phyloP scores from a whole-genome alignment of 768 basidiomycete genomes.

The Galerina marginata region DNA sequence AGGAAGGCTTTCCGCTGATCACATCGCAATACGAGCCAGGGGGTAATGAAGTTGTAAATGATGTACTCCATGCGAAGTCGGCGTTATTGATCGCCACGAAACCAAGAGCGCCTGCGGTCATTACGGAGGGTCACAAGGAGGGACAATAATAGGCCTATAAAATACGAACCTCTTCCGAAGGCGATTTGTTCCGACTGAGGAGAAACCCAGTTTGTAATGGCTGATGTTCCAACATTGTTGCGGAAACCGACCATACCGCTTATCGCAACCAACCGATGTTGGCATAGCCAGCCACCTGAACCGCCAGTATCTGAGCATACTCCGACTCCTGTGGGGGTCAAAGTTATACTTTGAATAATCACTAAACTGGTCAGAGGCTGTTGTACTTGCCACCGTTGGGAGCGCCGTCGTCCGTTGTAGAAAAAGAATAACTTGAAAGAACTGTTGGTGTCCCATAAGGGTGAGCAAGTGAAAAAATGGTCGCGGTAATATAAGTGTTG shows the following conservation, averaged over 20 bases:
- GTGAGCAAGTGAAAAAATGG: constrained; percentile 69
- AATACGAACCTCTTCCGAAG: constrained; percentile 59
- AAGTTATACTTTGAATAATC: background rate
- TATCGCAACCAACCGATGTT: constrained; percentile 64
- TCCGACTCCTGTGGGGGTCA: constrained; percentile 40
- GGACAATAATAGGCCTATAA: background rate
- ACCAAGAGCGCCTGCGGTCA: constrained; percentile 50
- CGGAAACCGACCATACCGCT: constrained; percentile 70
- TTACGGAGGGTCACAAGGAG: background rate
- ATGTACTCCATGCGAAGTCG: constrained; percentile 57
- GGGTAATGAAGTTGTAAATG: constrained; percentile 63
- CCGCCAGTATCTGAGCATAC: constrained; percentile 57
- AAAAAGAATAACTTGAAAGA: constrained; percentile 63
- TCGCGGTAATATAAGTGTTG: constrained; percentile 67
- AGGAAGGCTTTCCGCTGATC: constrained; percentile 48
- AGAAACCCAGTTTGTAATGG: constrained; percentile 62
- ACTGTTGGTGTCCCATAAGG: constrained; percentile 71
- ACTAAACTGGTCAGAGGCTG: background rate
- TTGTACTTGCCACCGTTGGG: constrained; percentile 55
- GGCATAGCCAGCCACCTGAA: constrained; percentile 67
- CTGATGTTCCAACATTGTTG: constrained; percentile 57
- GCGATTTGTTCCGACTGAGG: constrained; percentile 65
- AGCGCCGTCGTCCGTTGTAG: constrained; percentile 56
- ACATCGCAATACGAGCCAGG: constrained; percentile 71
- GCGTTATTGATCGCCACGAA: constrained; percentile 74